A percentile compares a stretch with the other conserved stretches of the same genome.
phyloP scores from a whole-genome alignment of 306 rosid species.

The Quercus agrifolia region DNA sequence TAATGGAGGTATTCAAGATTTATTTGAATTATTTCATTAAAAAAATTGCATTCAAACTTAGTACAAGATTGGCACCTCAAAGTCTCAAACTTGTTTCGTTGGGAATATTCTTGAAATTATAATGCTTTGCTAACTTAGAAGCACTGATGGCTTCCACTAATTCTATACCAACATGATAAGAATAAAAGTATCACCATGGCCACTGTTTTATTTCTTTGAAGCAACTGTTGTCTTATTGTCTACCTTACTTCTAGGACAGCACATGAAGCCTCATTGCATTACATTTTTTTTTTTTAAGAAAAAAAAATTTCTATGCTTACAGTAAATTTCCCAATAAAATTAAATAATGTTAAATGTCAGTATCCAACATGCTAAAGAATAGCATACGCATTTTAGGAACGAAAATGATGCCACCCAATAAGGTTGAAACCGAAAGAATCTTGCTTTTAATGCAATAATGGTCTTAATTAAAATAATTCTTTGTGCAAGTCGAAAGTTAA shows the following conservation, averaged over 20 bases:
- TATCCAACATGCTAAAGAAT: conserved; percentile 21
- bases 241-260: conserved; percentile 1
- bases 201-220: not conserved
- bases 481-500: conserved; percentile 23
- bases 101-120: too few relatives aligned
- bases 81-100: too few relatives aligned
- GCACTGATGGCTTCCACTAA: too few relatives aligned
- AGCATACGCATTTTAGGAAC: conserved; percentile 12
- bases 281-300: not conserved
- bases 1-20: too few relatives aligned
- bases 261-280: not conserved
- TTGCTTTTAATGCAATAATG: conserved; percentile 27
- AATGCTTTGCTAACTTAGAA: too few relatives aligned
- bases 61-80: too few relatives aligned
- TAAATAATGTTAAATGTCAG: not conserved
- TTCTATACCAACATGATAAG: too few relatives aligned
- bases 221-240: conserved; percentile 8
- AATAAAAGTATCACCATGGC: not conserved
- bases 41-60: too few relatives aligned
- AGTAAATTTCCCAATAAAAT: not conserved
- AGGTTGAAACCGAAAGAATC: conserved; percentile 51
- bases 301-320: not conserved
- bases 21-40: too few relatives aligned
- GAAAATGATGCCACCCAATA: conserved; percentile 42
- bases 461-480: conserved; percentile 34